phyloP scores from a whole-genome alignment of 1,284 basidiomycete species.

The Papiliotrema terrestris region DNA sequence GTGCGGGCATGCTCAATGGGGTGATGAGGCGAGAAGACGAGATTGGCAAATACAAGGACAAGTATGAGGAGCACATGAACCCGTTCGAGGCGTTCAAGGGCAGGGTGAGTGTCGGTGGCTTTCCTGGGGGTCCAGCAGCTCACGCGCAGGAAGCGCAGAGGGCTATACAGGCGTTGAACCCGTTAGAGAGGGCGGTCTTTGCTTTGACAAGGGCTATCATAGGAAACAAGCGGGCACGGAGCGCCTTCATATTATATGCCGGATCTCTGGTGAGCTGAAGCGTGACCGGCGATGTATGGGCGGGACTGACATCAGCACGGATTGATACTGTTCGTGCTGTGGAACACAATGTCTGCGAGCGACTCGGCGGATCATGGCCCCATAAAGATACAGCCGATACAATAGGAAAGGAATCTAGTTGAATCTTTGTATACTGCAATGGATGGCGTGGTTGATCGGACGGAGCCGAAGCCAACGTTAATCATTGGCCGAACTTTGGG shows the following conservation, averaged over 20 bases:
- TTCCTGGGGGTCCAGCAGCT: background rate
- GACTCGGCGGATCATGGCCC: conserved; percentile 25
- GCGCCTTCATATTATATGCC: conserved; percentile 46
- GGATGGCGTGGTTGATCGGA: background rate
- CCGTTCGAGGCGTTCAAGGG: conserved; percentile 97
- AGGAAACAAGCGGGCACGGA: conserved; percentile 75
- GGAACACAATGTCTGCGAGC: conserved; percentile 42
- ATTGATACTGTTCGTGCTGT: conserved; percentile 44
- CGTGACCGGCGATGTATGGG: background rate
- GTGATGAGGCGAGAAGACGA: conserved; percentile 57
- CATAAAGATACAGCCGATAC: conserved; percentile 27
- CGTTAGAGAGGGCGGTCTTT: conserved; percentile 83
- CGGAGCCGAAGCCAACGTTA: background rate
- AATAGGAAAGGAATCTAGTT: background rate
- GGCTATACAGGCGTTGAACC: conserved; percentile 86
- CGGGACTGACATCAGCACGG: conserved; percentile 29
- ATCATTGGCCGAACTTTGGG: background rate
- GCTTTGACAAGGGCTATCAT: conserved; percentile 79
- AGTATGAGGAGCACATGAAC: conserved; percentile 95
- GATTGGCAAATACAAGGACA: conserved; percentile 79
- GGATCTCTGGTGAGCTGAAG: conserved; percentile 36
- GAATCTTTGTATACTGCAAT: background rate
- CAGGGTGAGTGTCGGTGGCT: conserved; percentile 58
- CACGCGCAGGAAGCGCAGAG: conserved; percentile 75
- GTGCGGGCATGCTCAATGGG: conserved; percentile 36